Conservation (phyloP, 2,329 filamentous ascomycete genomes). For the Aspergillus pseudoterreus region DNA sequence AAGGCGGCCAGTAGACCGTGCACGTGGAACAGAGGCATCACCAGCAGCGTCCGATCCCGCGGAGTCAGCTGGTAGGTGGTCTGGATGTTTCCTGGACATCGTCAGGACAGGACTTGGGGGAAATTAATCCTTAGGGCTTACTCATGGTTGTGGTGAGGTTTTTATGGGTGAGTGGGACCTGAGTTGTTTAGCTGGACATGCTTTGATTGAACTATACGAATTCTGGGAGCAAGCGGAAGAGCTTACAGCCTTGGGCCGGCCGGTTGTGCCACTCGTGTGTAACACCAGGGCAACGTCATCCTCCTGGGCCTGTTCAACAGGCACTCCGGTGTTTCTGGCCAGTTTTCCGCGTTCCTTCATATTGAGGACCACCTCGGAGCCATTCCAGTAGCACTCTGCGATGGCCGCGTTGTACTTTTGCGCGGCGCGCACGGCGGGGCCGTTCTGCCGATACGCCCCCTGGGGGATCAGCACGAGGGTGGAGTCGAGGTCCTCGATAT, state of each 20-base stretch:
- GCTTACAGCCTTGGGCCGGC: constrained; percentile 73
- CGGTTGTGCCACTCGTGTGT: constrained; percentile 82
- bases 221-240: background rate
- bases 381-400: constrained; percentile 80
- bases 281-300: constrained; percentile 78
- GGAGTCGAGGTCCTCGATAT: constrained; percentile 82
- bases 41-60: constrained; percentile 74
- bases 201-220: background rate
- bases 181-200: constrained; percentile 7
- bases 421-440: constrained; percentile 71
- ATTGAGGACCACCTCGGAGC: constrained; percentile 67
- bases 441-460: constrained; percentile 63
- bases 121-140: constrained; percentile 32
- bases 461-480: constrained; percentile 71
- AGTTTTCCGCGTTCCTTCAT: constrained; percentile 73
- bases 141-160: constrained; percentile 80
- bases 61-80: constrained; percentile 69
- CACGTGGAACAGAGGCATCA: constrained; percentile 90
- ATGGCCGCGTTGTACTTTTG: constrained; percentile 78
- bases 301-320: constrained; percentile 57
- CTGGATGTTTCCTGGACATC: constrained; percentile 64
- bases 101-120: constrained; percentile 4
- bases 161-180: constrained; percentile 73
- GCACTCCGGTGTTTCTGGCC: constrained; percentile 45
- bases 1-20: constrained; percentile 83